Base-by-base conservation (phyloP, 345 rosid genomes). In the Psidium friedrichsthalianum region DNA sequence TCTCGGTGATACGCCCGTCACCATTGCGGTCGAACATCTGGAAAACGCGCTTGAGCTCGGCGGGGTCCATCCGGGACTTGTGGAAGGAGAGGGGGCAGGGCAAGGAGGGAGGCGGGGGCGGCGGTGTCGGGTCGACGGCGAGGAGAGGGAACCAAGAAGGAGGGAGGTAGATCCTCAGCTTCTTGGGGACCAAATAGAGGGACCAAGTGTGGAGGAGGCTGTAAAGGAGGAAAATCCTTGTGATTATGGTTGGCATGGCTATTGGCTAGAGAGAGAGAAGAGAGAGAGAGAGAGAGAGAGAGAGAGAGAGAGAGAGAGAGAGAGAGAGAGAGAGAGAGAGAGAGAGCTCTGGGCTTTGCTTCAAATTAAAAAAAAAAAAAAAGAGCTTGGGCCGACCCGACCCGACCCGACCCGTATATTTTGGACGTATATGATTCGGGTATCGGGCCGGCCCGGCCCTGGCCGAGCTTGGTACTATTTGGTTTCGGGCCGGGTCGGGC, bases 1-100 rank as follows among this genome's bases (percentile, higher is more conserved):
- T 84, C 87, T 88, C 90, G 5, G 97, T 90, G 87, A 96, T 94
- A 10, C 89, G 81, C 1, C 98, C 98, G 82, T 96, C 98, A 4
- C 96, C 96, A 24, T 96, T 92, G 84, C 90, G 90, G 87, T 96
- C 99, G 56, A 96, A 96, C 94, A 92, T 90, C 74, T 94, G 93
- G 87, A 96, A 96, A 24, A 96, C 94, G 6, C 93, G 89, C 54
- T 89, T 86, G 25, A 95, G 90, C 90, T 94, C 99, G 6, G 89
- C 51, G 0, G 87, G 82, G 29, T 93, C 94, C 98, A 92, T 94
- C 55, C 76, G 85, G 82, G 84, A 55, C 32, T 47, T 57, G 29
- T 22, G 84, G 40, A 42, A 52, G 0, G 76, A 56, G 36, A 36
- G 36, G 36, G 36, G 36, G 36, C 36, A 36, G 36, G 36, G 36